Evolutionary conservation across 306 rosid genomes (phyloP), one percentile per base, ranked within the genome.

Genomic region (Gastrolobium villosum): DNA sequence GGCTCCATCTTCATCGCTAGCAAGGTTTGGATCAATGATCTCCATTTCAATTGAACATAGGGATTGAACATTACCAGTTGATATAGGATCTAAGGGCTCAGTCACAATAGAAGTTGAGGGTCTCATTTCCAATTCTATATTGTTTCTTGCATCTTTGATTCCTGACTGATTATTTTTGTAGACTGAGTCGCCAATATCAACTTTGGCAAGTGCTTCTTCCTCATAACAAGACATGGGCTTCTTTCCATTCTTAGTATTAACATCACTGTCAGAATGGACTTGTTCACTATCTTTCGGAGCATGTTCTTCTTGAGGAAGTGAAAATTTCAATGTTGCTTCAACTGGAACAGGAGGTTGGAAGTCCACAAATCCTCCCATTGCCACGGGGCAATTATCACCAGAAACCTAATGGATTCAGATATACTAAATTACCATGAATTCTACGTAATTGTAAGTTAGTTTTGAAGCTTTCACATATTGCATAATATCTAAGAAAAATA

Each of bases 1-100:
- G 35, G 65, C 84, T 43, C 81, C 85, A 57, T 84, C 83, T 48
- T 73, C 89, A 37, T 70, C 84, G 20, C 81, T 86, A 46, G 83
- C 87, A 31, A 75, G 81, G 79, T 85, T 72, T 48, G 84, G 85
- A 71, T 84, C 90, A 9, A 82, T 75, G 32, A 79, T 89, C 0
- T 36, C 82, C 11, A 89, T 56, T 69, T 87, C 91, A 77, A 76
- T 67, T 28, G 36, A 43, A 5, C 65, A 53, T 14, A 45, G 37
- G 66, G 86, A 70, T 72, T 83, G 84, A 35, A 81, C 88, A 28
- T 79, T 81, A 31, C 65, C 62, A 70, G 70, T 60, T 64, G 88
- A 82, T 31, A 77, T 32, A 31, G 86, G 90, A 73, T 81, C 83
- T 20, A 20, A 20, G 26, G 26, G 26, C 26, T 20, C 26, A 20